Evolutionary conservation across 331 rosid species (phyloP), one percentile per base, ranked within the genome.

Genomic region (Spiraea crenata): DNA sequence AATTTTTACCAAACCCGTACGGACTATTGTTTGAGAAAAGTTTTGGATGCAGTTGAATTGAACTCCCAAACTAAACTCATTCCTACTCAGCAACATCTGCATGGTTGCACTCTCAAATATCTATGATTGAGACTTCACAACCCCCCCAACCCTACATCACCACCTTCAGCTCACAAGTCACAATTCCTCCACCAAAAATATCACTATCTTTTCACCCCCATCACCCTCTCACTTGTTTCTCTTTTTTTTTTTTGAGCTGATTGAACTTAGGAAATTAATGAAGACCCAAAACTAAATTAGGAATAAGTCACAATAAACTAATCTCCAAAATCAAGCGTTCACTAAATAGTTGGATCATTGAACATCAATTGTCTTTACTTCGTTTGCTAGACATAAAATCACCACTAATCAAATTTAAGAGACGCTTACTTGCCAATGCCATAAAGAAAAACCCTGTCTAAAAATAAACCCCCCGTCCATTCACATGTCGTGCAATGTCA

Each of bases 81-180:
- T 10, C 42, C 62, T 61, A 13, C 50, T 44, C 73, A 39, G 51
- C 50, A 52, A 49, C 55, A 66, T 57, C 34, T 58, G 64, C 64
- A 50, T 38, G 49, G 17, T 38, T 38, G 12, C 39, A 54, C 16
- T 4, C 38, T 38, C 40, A 68, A 31, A 70, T 16, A 70, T 56
- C 31, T 3, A 56, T 6, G 65, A 70, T 57, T 56, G 63, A 49
- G 45, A 70, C 74, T 57, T 70, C 65, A 31, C 65, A 44, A n/a
- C 74, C 46, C 17, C 42, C 42, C 63, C 62, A 25, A 41, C 64
- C 5, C 8, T 34, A 49, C 71, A 25, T 19, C n/a, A 3, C 54
- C 15, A 5, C 5, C 2, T 19, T 52, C 58, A 41, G 39, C 34
- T 34, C 42, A n/a, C 38, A 41, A 14, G 4, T 0, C 25, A 5